Evolutionary conservation across 805 yeast genomes (phyloP).

Genomic region (Teunomyces atbi): DNA sequence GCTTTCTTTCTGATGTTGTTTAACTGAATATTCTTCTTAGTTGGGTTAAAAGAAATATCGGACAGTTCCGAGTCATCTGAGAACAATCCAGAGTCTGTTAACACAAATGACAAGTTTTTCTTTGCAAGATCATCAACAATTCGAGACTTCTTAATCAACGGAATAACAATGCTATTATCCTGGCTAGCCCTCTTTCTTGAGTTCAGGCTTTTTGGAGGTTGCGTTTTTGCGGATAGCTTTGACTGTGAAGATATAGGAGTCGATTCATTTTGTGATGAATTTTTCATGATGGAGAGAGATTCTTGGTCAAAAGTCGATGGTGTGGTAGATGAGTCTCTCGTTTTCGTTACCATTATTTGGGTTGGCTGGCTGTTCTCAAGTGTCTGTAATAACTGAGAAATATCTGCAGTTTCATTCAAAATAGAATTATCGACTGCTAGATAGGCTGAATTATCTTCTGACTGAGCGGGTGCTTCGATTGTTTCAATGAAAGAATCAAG

Average conservation of each 20-base stretch:
- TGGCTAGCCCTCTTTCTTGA: background rate
- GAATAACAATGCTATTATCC: background rate
- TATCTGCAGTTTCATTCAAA: background rate
- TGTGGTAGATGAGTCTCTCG: background rate
- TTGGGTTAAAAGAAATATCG: conserved; percentile 12
- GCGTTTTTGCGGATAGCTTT: background rate
- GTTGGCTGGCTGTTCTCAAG: background rate
- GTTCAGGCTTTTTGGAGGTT: no score
- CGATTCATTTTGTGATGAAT: background rate
- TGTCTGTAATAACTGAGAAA: background rate
- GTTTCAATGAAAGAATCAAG: background rate
- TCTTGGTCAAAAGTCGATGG: background rate
- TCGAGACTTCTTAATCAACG: conserved; percentile 10
- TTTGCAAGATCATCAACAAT: conserved; percentile 8
- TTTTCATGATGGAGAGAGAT: background rate
- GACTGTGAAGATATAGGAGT: no score
- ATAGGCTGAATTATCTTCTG: background rate
- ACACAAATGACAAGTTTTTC: conserved; percentile 9
- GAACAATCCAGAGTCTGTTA: conserved; percentile 6
- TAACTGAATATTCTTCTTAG: conserved; percentile 6
- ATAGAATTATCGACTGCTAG: background rate
- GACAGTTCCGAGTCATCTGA: conserved; percentile 10
- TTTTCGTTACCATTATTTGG: background rate
- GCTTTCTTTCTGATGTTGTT: background rate
- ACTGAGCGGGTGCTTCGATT: background rate